A percentile compares a stretch with the other conserved stretches of the same genome.
Evolutionary conservation across 148 eudicot genomes (phyloP).

Genomic region (Chenopodium berlandieri): DNA sequence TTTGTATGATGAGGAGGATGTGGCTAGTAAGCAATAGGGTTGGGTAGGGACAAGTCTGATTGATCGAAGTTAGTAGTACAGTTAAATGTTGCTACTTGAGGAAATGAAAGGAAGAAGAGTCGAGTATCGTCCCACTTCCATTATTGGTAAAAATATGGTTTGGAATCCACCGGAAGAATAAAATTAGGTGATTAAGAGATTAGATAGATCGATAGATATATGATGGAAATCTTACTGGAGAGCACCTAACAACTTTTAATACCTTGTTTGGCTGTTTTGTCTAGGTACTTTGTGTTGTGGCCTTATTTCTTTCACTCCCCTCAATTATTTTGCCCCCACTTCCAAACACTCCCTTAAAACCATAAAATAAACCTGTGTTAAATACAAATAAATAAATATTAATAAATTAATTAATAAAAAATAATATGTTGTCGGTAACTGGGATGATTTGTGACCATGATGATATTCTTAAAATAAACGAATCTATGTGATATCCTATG

Average conservation of each 20-base stretch:
- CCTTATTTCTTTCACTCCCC: background rate
- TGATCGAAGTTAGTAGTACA: background rate
- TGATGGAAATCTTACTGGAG: background rate
- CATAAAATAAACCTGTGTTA: too few species aligned
- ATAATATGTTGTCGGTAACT: background rate
- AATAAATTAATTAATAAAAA: too few species aligned
- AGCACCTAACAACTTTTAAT: background rate
- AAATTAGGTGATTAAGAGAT: background rate
- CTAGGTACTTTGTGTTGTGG: background rate
- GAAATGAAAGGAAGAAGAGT: conserved; percentile 23
- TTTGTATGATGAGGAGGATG: too few species aligned
- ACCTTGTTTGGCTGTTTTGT: conserved; percentile 9
- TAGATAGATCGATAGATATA: background rate
- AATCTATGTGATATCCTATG: too few species aligned
- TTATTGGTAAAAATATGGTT: conserved; percentile 28
- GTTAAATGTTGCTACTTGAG: conserved; percentile 31
- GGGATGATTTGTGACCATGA: too few species aligned
- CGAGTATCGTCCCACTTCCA: conserved; percentile 40
- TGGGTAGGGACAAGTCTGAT: background rate
- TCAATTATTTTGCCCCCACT: conserved; percentile 10
- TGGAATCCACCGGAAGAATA: background rate
- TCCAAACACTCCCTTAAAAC: background rate
- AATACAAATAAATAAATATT: too few species aligned
- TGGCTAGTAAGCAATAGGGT: too few species aligned
- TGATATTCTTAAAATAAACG: too few species aligned